These are phyloP conservation scores for Brassica nigra DNA, from an alignment of 345 rosid genomes.

Conservation along the genomic window DNA sequence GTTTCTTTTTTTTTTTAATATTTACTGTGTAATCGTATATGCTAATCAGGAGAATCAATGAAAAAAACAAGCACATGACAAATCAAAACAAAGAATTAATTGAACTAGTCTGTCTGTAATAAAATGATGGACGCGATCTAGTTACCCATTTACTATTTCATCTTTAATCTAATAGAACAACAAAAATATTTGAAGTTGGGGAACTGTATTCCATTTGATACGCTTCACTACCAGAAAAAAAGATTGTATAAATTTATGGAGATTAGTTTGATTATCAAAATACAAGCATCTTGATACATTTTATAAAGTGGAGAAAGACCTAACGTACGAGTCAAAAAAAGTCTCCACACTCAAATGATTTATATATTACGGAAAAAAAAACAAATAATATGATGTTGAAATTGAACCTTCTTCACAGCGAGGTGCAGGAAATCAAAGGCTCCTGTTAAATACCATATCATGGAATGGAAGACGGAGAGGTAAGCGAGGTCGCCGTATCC, in stretches of 20 bases:
- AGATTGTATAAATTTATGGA: neutral
- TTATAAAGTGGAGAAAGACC: conserved; percentile 13
- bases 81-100: neutral
- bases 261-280: neutral
- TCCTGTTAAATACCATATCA: too few species aligned
- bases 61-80: neutral
- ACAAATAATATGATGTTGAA: too few species aligned
- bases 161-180: neutral
- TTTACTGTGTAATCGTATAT: neutral
- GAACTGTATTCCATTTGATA: neutral
- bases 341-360: neutral
- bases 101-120: neutral
- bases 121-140: conserved; percentile 14
- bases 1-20: neutral
- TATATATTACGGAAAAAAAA: neutral
- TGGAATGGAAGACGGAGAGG: too few species aligned
- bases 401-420: too few species aligned
- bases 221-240: neutral
- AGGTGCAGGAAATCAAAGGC: too few species aligned
- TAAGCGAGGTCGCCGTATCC: too few species aligned
- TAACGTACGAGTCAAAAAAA: conserved; percentile 23
- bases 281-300: neutral
- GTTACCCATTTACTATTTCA: neutral
- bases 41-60: neutral
- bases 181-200: neutral